phyloP scores from a whole-genome alignment of 2,329 filamentous ascomycete genomes.

The Fusarium verrucosum region DNA sequence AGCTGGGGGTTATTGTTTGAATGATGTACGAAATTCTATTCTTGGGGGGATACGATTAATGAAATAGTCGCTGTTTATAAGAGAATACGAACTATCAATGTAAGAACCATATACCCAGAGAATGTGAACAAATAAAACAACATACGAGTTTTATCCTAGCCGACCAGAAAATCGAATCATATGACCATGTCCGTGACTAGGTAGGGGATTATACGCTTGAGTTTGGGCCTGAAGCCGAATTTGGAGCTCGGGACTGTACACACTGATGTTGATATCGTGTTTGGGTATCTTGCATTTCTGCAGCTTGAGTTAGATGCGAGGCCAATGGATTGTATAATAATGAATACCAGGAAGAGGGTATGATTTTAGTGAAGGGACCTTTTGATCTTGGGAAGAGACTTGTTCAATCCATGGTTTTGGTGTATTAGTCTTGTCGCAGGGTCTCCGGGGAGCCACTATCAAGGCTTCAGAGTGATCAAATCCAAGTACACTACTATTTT shows the following conservation, averaged over 20 bases:
- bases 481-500: background rate
- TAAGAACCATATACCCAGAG: background rate
- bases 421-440: too few species aligned
- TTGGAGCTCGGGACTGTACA: slow-evolving; percentile 22
- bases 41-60: slow-evolving; percentile 17
- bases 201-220: slow-evolving; percentile 42
- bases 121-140: background rate
- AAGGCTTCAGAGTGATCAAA: background rate
- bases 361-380: too few species aligned
- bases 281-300: slow-evolving; percentile 40
- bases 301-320: slow-evolving; percentile 35
- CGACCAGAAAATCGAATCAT: slow-evolving; percentile 40
- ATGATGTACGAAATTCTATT: background rate
- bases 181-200: slow-evolving; percentile 40
- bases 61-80: slow-evolving; percentile 6
- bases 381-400: background rate
- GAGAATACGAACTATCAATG: background rate
- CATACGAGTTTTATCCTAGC: background rate
- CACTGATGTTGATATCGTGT: slow-evolving; percentile 40
- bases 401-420: background rate
- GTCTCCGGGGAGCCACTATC: background rate
- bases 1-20: background rate
- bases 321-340: slow-evolving; percentile 38
- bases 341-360: slow-evolving; percentile 25
- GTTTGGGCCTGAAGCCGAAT: slow-evolving; percentile 27